Percentiles rank a stretch among this genome's conserved stretches.
Conservation (phyloP, 192 early-diverging fungal genomes). For the Rhizophagus sp. region DNA sequence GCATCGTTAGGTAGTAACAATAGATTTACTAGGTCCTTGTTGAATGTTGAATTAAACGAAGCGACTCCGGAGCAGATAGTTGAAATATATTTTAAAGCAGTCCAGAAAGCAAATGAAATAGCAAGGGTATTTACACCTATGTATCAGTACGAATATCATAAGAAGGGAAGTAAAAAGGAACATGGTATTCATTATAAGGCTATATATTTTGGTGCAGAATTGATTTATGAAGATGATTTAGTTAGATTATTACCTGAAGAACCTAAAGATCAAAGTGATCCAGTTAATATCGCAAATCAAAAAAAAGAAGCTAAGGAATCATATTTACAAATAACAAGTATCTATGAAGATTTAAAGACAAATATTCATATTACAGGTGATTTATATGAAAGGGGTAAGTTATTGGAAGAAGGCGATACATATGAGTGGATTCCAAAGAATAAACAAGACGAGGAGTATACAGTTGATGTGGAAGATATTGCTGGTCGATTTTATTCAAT, state of each 20-base stretch:
- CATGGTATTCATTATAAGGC: neutral
- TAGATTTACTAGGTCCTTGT: neutral
- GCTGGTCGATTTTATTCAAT: slow-evolving; percentile 10
- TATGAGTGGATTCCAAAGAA: neutral
- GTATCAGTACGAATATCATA: neutral
- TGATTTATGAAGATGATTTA: neutral
- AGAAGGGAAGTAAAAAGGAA: neutral
- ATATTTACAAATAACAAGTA: neutral
- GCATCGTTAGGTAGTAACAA: neutral
- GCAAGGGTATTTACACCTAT: neutral
- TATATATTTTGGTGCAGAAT: slow-evolving; percentile 1
- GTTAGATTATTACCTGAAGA: neutral
- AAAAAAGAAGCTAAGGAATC: neutral
- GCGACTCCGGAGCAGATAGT: neutral
- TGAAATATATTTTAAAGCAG: neutral
- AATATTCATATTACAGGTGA: neutral
- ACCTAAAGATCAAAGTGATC: neutral
- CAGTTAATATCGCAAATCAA: too few species aligned
- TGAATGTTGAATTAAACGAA: neutral
- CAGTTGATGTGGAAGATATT: neutral
- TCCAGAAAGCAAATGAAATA: neutral
- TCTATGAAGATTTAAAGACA: neutral
- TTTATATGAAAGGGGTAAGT: neutral
- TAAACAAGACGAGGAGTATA: neutral
- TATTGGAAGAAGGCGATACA: neutral